phyloP scores from a whole-genome alignment of 2,329 filamentous ascomycete species.

The Elsinoe perseae region DNA sequence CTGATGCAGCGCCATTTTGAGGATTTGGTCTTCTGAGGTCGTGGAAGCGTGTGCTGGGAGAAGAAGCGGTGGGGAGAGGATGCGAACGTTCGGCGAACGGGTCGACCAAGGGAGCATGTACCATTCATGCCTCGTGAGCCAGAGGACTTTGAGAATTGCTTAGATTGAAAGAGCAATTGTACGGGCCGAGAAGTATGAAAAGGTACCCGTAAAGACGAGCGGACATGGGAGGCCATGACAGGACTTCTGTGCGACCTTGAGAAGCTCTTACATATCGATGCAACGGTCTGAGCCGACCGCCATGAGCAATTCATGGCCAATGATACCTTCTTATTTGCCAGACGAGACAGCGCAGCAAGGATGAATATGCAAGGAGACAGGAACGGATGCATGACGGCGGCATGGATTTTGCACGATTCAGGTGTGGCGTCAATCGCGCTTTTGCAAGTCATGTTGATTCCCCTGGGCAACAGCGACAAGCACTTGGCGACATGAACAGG shows the following conservation, averaged over 20 bases:
- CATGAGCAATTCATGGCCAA: background rate
- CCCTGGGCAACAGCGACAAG: background rate
- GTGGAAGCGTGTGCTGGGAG: background rate
- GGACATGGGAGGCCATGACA: background rate
- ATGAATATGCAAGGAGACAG: slow-evolving; percentile 5
- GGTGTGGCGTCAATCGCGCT: background rate
- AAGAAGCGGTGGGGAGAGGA: background rate
- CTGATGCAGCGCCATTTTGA: background rate
- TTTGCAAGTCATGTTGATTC: background rate
- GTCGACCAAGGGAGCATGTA: background rate
- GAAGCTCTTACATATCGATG: background rate
- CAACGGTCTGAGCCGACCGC: background rate
- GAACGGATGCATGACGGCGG: background rate
- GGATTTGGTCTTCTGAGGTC: background rate
- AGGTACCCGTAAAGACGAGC: background rate
- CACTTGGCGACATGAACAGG: too few species aligned
- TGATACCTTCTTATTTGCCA: background rate
- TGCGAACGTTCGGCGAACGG: background rate
- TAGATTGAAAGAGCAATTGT: background rate
- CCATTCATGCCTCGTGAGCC: background rate
- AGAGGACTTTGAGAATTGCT: background rate
- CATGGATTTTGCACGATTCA: background rate
- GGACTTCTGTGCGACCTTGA: background rate
- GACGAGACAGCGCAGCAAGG: background rate
- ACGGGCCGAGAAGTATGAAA: background rate